Evolutionary conservation across 148 eudicot species (phyloP), one percentile per base, ranked within the genome.

Genomic region (Fagopyrum esculentum): DNA sequence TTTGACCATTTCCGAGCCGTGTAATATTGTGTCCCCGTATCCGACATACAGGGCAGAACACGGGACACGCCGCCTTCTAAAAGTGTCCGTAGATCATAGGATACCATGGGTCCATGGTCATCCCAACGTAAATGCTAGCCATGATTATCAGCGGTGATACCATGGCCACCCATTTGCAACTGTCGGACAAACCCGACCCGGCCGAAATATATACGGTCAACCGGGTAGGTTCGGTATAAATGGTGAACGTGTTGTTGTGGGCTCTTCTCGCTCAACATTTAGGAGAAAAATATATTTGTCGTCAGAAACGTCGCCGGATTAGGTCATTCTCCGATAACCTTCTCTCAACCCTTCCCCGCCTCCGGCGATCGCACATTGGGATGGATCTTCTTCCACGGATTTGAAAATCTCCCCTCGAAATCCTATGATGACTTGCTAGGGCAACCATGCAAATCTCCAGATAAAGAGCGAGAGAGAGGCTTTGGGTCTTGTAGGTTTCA

Each of bases 401-500:
- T 59, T 22, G 13, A 57, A 57, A 17, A 35, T 19, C 30, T 57
- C 35, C n/a, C 4, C 22, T 30, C 63, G 63, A 61, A 61, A 61
- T 61, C 68, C 1, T 5, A 6, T 57, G 63, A 57, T 29, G 22
- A 55, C 19, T 57, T 57, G 19, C 16, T 22, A 12, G 59, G 19
- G 10, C 11, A 57, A 57, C 2, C 7, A 57, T 57, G 64, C 64
- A 57, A 57, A 19, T 57, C 35, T 57, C 40, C 64, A 17, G 64
- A 17, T 19, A 63, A 15, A 63, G 45, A 63, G 69, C 1, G 69
- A 61, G 69, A 3, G 68, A 9, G 5, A 63, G 69, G 69, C 44
- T 63, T 63, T 29, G 69, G 69, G 69, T 63, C 35, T 63, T 7
- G 66, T 8, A 60, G 66, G 69, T 29, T 63, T 63, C 69, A 63